These are phyloP conservation scores for Dactylellina drechsleri DNA, from an alignment of 2,329 filamentous ascomycete genomes.

Conservation along the genomic window DNA sequence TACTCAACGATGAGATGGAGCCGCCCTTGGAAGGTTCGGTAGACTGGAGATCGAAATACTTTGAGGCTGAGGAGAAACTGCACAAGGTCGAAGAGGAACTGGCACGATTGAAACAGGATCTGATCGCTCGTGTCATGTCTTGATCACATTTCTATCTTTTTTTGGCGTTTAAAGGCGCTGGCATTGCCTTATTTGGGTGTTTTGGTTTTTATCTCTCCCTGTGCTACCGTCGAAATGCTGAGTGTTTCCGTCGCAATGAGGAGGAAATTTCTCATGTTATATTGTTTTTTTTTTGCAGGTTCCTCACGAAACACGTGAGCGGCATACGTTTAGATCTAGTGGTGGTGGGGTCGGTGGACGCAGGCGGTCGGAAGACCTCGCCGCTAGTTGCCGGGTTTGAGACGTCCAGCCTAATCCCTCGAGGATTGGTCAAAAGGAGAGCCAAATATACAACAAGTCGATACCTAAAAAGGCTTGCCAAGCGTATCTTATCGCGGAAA, in stretches of 20 bases:
- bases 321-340: conserved; percentile 15
- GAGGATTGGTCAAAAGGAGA: conserved; percentile 38
- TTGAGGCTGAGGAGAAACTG: conserved; percentile 42
- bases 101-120: conserved; percentile 39
- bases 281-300: not conserved
- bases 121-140: conserved; percentile 51
- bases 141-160: conserved; percentile 15
- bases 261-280: conserved; percentile 5
- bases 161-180: conserved; percentile 5
- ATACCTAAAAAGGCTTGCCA: conserved; percentile 27
- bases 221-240: not conserved
- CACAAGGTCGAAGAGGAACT: conserved; percentile 46
- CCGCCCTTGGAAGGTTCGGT: conserved; percentile 31
- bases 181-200: conserved; percentile 3
- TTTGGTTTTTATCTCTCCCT: not conserved
- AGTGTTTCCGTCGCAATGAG: conserved; percentile 19
- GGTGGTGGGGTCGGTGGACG: conserved; percentile 1
- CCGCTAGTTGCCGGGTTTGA: conserved; percentile 10
- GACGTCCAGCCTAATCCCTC: not conserved
- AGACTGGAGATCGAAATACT: conserved; percentile 45
- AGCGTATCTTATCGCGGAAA: conserved; percentile 49
- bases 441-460: conserved; percentile 52
- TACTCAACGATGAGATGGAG: conserved; percentile 47
- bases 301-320: conserved; percentile 24
- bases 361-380: conserved; percentile 37